Conservation (phyloP, 805 yeast genomes). For the Candida xyloterini region DNA sequence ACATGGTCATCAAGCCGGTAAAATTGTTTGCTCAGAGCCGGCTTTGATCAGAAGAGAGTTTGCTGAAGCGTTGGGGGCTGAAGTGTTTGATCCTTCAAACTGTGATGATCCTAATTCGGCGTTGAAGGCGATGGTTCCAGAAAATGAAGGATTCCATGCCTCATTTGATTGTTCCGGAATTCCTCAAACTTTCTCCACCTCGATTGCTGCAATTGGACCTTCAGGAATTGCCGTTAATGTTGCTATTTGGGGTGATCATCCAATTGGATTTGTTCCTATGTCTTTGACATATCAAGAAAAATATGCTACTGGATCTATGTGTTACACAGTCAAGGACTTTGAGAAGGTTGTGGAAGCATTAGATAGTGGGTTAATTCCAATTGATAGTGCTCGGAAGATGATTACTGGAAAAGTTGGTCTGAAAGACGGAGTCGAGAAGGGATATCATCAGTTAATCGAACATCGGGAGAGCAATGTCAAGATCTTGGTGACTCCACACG, state of each 20-base stretch:
- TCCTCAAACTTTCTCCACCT: slow-evolving; percentile 42
- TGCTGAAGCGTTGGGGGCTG: slow-evolving; percentile 49
- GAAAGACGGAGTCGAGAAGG: slow-evolving; percentile 40
- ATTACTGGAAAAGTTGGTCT: slow-evolving; percentile 40
- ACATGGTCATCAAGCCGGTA: slow-evolving; percentile 46
- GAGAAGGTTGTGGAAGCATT: slow-evolving; percentile 41
- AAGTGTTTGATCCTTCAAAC: slow-evolving; percentile 33
- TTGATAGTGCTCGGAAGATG: slow-evolving; percentile 34
- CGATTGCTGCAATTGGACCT: slow-evolving; percentile 38
- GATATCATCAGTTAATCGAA: slow-evolving; percentile 40
- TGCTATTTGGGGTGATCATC: slow-evolving; percentile 49
- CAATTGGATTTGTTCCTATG: slow-evolving; percentile 44
- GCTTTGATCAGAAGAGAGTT: slow-evolving; percentile 59
- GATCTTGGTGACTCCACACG: slow-evolving; percentile 39
- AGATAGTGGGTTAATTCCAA: slow-evolving; percentile 35
- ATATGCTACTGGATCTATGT: slow-evolving; percentile 43
- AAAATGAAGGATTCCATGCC: slow-evolving; percentile 45
- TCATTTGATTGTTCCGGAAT: slow-evolving; percentile 56
- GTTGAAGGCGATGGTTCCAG: slow-evolving; percentile 36
- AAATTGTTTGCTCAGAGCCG: slow-evolving; percentile 59
- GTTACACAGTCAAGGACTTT: slow-evolving; percentile 43
- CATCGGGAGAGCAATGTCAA: slow-evolving; percentile 46
- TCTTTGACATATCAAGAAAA: slow-evolving; percentile 43
- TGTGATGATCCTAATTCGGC: slow-evolving; percentile 31
- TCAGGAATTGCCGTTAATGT: slow-evolving; percentile 46